Evolutionary conservation across 345 rosid genomes (phyloP).

Genomic region (Zanthoxylum bungeanum): DNA sequence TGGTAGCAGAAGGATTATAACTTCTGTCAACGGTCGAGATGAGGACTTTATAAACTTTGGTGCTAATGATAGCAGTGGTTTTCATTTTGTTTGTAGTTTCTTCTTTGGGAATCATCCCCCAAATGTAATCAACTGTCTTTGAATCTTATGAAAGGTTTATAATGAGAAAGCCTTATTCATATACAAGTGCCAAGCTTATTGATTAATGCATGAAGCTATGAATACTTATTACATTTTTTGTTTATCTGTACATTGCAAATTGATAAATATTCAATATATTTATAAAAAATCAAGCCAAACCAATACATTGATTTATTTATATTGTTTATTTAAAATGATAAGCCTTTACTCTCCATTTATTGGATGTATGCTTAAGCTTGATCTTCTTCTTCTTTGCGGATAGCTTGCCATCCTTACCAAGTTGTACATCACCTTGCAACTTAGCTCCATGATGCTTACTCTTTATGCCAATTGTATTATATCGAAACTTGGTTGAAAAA

Average conservation of each 20-base stretch:
- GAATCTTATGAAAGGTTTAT: neutral
- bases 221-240: too few relatives aligned
- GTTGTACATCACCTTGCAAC: constrained; percentile 23
- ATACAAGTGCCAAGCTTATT: neutral
- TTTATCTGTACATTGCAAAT: neutral
- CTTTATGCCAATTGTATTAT: constrained; percentile 37
- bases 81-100: neutral
- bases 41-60: neutral
- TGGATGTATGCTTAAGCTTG: constrained; percentile 27
- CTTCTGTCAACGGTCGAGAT: neutral
- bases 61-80: neutral
- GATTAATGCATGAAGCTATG: neutral
- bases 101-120: neutral
- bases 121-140: neutral
- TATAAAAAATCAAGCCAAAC: neutral
- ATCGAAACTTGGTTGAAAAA: constrained; percentile 25
- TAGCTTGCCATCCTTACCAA: constrained; percentile 47
- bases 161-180: neutral
- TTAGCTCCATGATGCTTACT: constrained; percentile 33
- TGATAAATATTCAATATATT: neutral
- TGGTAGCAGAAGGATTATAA: neutral
- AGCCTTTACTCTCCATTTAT: constrained; percentile 23
- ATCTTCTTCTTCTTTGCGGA: constrained; percentile 42
- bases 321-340: constrained; percentile 1
- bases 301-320: neutral